Base-by-base conservation (phyloP, 345 rosid genomes). In the Citrus sp. region DNA sequence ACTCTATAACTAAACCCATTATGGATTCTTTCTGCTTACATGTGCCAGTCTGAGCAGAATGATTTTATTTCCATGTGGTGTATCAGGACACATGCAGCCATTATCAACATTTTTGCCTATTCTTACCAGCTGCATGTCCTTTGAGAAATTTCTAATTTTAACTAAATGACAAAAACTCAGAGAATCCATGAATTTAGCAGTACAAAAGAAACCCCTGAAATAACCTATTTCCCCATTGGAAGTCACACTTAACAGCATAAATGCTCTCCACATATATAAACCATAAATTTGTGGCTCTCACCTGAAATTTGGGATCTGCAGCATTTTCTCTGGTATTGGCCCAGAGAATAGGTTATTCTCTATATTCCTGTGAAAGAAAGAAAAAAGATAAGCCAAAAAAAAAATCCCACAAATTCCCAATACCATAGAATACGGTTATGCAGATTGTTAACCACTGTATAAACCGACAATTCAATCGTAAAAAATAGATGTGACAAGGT, bases 311-410 rank as follows among this genome's bases (percentile, higher is more conserved):
- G 98, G 95, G 76, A 97, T 90, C 81, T 78, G 83, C 76, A 90
- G 89, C 81, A 97, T 42, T 76, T 90, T 89, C 7, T 86, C 90
- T 42, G 99, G 99, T 84, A 97, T 93, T 38, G 97, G 93, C 77
- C 99, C 99, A 46, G 84, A 40, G 83, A 97, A 97, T 74, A 84
- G 90, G 82, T 97, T 97, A 76, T 97, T 92, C 87, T 92, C 98
- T 80, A 97, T 70, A 79, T 97, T 93, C 92, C 99, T 97, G 92
- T 30, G 67, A 79, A 80, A 51, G 61, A 5, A 32, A 27, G 66
- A 35, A 14, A 70, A 78, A 78, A 64, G 49, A 76, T 30, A 46
- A 61, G 80, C 62, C n/a, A 34, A 32, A 54, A 37, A 75, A 63
- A 24, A 28, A 37, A 70, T 46, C 75, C 40, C 1, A 63, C 13